Evolutionary conservation across 2,329 filamentous ascomycete genomes (phyloP).

Genomic region (Orbilia oligospora): DNA sequence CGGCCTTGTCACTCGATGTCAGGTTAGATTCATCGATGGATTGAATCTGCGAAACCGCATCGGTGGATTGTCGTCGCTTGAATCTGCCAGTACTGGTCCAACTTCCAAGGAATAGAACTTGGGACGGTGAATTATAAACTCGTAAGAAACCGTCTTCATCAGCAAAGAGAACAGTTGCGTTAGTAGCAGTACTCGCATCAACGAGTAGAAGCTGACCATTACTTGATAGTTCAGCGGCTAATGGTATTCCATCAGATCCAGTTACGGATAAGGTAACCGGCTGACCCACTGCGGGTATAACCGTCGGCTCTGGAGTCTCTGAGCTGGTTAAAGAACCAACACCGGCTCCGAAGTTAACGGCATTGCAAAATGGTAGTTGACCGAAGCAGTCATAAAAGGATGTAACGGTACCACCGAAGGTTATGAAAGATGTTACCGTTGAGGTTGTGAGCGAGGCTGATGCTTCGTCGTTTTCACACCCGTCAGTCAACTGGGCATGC

Average conservation of each 20-base stretch:
- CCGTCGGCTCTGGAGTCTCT: neutral
- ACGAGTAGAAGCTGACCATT: neutral
- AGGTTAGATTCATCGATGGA: neutral
- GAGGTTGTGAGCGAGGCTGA: neutral
- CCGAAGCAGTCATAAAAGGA: conserved; percentile 1
- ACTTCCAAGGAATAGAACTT: conserved; percentile 10
- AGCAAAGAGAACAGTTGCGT: conserved; percentile 9
- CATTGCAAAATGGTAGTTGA: neutral
- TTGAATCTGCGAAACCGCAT: conserved; percentile 10
- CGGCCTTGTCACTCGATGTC: neutral
- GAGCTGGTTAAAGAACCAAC: neutral
- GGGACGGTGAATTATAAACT: neutral
- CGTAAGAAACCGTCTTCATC: conserved; percentile 9
- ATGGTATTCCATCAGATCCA: conserved; percentile 16
- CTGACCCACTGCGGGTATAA: neutral
- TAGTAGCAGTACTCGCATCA: neutral
- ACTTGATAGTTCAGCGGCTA: neutral
- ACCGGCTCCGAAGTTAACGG: neutral
- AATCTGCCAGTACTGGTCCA: neutral
- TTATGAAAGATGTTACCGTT: conserved; percentile 20
- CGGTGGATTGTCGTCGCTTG: neutral
- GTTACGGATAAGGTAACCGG: conserved; percentile 15
- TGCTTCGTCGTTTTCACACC: neutral
- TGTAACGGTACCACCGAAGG: neutral
- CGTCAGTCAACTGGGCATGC: neutral